These are phyloP conservation scores for Calonectria henricotiae DNA, from an alignment of 2,329 filamentous ascomycete species.

Conservation along the genomic window DNA sequence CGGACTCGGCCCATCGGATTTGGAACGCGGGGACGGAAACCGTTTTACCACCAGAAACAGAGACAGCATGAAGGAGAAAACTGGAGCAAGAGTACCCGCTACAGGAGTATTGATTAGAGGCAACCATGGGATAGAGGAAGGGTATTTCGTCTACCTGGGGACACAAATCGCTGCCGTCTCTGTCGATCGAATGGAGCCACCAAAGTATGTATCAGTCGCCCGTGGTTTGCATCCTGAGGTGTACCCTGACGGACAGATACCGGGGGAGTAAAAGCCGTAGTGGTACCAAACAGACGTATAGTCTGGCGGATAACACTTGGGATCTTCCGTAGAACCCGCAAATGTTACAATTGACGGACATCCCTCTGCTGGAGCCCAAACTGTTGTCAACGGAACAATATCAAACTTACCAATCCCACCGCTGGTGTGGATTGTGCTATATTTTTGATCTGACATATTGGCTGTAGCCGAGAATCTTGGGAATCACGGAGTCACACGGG, in stretches of 20 bases:
- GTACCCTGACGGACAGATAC: conserved; percentile 2
- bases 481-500: not conserved
- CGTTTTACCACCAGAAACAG: not conserved
- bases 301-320: not conserved
- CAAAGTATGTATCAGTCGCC: not conserved
- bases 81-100: not conserved
- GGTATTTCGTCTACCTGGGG: not conserved
- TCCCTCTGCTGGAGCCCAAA: conserved; percentile 1
- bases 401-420: not conserved
- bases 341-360: conserved; percentile 14
- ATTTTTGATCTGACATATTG: not conserved
- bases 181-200: conserved; percentile 1
- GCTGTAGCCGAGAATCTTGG: not conserved
- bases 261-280: conserved; percentile 15
- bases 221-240: conserved; percentile 12
- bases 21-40: conserved; percentile 4
- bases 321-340: not conserved
- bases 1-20: conserved; percentile 11
- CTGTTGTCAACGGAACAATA: conserved; percentile 4
- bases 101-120: not conserved
- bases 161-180: conserved; percentile 12
- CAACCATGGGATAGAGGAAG: not conserved
- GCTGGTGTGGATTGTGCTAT: conserved; percentile 14
- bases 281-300: conserved; percentile 6
- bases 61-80: conserved; percentile 9